Evolutionary conservation across 805 yeast species (phyloP), one percentile per base, ranked within the genome.

Genomic region (Wickerhamomyces mucosus): DNA sequence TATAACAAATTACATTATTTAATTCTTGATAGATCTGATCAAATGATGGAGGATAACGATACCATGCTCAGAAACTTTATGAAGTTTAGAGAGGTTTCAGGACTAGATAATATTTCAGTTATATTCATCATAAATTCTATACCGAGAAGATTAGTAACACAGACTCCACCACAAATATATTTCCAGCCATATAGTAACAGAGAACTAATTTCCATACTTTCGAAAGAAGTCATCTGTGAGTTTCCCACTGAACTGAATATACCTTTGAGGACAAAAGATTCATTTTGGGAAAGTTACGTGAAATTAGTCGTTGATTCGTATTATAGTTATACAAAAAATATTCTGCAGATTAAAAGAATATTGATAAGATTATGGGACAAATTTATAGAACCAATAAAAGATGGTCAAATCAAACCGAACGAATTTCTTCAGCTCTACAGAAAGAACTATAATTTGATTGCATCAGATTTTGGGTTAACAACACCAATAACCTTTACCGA

Each of bases 381-480:
- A 13, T 48, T 50, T 35, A 44, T 34, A 2, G 35, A 29, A 9
- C 46, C 48, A 6, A 27, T 48, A 1, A 27, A 35, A 6, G 26
- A 27, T 6, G 46, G 45, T 2, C 42, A 35, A 7, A 5, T 28
- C 2, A 27, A 28, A 8, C 36, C 39, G 2, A 31, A 30, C 14
- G 50, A 50, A 20, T 48, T 50, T 33, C 34, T 41, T 11, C 27
- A 35, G 14, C 26, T 50, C 7, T 61, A 59, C 37, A 53, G 56
- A 34, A 43, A 42, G 16, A 52, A 55, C 25, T 37, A 46, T 17
- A 39, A 43, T 9, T 34, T 59, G 8, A 54, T 60, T 6, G 36
- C 47, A 4, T 55, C 65, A 3, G 58, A 56, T 19, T 61, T 49
- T 35, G 53, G 59, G 3, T 24, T 42, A n/a, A 27, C 39, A 4